Base-by-base conservation (phyloP, 345 rosid genomes). In the Boechera divaricarpa region DNA sequence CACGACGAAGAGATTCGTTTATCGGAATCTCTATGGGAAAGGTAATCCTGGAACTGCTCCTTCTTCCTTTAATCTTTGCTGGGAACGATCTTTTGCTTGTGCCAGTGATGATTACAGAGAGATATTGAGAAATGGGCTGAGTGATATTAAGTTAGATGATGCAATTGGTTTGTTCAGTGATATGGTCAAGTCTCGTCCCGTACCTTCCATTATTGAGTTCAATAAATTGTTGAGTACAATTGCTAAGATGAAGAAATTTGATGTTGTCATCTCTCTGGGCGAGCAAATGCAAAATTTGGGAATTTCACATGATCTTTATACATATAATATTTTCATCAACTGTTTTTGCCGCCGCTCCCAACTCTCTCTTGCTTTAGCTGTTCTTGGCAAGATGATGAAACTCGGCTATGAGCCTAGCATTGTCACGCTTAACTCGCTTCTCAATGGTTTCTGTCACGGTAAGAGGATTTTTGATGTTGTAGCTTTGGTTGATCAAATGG, bases 401-500 rank as follows among this genome's bases (percentile, higher is more conserved):
- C 16, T 16, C 16, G 16, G 16, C 16, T 16, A 0, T 16, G 16
- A 16, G 16, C 16, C 16, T n/a, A n/a, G n/a, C n/a, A n/a, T 16
- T 16, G 16, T 16, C 16, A 16, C 16, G 16, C 16, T 16, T 16
- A 0, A 0, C 0, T 16, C 16, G 16, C 16, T 16, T 16, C 16
- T 16, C 16, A 16, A 16, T 16, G 16, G 16, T 0, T 16, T 0
- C 2, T 57, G 74, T 10, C 53, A 15, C 6, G 1, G 29, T 0
- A 42, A 58, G 1, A 70, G 31, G 39, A 53, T 57, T 1, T 18
- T n/a, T 0, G 63, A 70, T 4, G 67, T 58, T 0, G 53, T 59
- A 12, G 5, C 15, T 58, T 1, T 72, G 35, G 15, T 72, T 33
- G 67, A 59, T 4, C 67, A 47, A 2, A 48, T 72, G 67, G 76